Conservation (phyloP, 2,329 filamentous ascomycete genomes). For the Monosporascus sp. region DNA sequence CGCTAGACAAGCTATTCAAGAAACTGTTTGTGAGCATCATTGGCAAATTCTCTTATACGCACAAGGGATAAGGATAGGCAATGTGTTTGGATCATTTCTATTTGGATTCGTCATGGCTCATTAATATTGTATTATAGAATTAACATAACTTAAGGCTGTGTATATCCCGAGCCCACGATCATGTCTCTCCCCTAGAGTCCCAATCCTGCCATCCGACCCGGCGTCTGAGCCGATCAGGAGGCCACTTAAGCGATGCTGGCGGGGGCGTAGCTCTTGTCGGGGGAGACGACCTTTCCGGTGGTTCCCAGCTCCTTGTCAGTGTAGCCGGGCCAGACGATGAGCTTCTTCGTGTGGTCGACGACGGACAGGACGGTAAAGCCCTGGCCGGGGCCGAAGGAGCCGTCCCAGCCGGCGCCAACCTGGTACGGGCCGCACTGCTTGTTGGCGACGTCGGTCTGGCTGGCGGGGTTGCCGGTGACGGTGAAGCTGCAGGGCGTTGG, state of each 20-base stretch:
- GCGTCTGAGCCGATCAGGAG: not conserved
- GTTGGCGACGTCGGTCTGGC: slow-evolving; percentile 33
- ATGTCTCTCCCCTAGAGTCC: too few relatives aligned
- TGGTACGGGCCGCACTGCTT: slow-evolving; percentile 43
- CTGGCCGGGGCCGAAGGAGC: slow-evolving; percentile 45
- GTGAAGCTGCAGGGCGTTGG: slow-evolving; percentile 34
- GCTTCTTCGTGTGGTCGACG: slow-evolving; percentile 34
- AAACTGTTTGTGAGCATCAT: too few relatives aligned
- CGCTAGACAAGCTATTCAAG: too few relatives aligned
- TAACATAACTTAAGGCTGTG: too few relatives aligned
- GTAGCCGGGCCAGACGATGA: slow-evolving; percentile 49
- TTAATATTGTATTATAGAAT: too few relatives aligned
- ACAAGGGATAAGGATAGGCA: too few relatives aligned
- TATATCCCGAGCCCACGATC: too few relatives aligned
- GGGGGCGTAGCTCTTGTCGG: slow-evolving; percentile 32
- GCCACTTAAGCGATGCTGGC: not conserved
- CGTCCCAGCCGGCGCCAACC: slow-evolving; percentile 50
- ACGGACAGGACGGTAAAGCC: slow-evolving; percentile 52
- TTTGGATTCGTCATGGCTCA: not conserved
- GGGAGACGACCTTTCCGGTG: slow-evolving; percentile 38
- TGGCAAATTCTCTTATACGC: too few relatives aligned
- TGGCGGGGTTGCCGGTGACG: slow-evolving; percentile 27
- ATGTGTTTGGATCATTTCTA: too few relatives aligned
- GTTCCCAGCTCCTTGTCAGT: slow-evolving; percentile 43
- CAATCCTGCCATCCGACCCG: too few relatives aligned